phyloP scores from a whole-genome alignment of 2,329 filamentous ascomycete species.

The Colletotrichum tabaci region DNA sequence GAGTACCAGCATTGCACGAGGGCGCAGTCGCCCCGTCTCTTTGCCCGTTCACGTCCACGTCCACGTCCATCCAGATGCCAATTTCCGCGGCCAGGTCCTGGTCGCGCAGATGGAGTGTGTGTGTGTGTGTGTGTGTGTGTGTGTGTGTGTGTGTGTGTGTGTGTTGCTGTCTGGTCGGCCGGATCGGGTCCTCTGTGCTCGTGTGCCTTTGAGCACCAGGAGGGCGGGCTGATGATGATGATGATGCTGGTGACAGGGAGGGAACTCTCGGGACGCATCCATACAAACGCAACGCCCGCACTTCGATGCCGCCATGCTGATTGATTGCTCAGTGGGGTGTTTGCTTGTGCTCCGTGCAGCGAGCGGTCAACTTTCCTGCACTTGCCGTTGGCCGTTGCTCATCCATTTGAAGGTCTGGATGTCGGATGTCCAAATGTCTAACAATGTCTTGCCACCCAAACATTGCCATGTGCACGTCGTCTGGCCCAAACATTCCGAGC shows the following conservation, averaged over 20 bases:
- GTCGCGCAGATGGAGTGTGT: no score
- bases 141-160: conserved; percentile 9
- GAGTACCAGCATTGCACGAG: conserved; percentile 1
- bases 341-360: background rate
- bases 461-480: background rate
- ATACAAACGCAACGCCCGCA: background rate
- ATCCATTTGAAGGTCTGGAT: no score
- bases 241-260: conserved; percentile 30
- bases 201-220: background rate
- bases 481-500: background rate
- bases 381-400: background rate
- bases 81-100: background rate
- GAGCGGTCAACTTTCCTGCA: background rate
- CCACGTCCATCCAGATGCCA: conserved; percentile 13
- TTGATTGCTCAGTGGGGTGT: background rate
- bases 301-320: background rate
- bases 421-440: background rate
- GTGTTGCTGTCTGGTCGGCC: background rate
- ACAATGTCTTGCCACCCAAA: background rate
- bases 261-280: conserved; percentile 5
- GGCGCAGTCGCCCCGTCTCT: conserved; percentile 9
- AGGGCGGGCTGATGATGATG: conserved; percentile 34
- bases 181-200: background rate
- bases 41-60: background rate
- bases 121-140: conserved; percentile 20